A percentile compares a stretch with the other conserved stretches of the same genome.
Conservation (phyloP, 2,329 filamentous ascomycete genomes). For the Elsinoe ampelina region DNA sequence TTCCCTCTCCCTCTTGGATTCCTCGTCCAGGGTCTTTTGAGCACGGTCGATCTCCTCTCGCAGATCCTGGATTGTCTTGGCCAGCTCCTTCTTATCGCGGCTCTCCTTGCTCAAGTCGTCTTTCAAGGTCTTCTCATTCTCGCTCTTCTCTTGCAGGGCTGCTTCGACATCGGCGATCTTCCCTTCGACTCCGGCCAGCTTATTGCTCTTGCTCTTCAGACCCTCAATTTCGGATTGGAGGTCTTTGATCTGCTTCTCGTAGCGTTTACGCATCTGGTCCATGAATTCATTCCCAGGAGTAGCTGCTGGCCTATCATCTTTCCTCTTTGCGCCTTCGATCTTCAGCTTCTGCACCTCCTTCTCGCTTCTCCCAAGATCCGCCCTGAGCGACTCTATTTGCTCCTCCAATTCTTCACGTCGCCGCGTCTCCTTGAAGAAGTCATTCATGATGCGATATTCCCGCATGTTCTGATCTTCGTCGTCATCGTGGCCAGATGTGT, state of each 20-base stretch:
- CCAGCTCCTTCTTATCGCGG: constrained; percentile 24
- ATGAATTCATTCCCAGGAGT: neutral
- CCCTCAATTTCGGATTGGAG: constrained; percentile 20
- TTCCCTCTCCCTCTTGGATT: constrained; percentile 13
- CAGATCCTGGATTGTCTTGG: constrained; percentile 25
- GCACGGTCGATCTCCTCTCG: constrained; percentile 28
- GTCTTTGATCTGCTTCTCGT: constrained; percentile 10
- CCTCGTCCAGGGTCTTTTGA: constrained; percentile 20
- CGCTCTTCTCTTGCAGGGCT: constrained; percentile 22
- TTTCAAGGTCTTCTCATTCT: constrained; percentile 25
- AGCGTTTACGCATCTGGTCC: constrained; percentile 1
- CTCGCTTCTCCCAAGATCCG: constrained; percentile 8
- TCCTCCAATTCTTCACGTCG: constrained; percentile 13
- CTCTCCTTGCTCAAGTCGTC: constrained; percentile 24
- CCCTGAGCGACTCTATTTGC: constrained; percentile 14
- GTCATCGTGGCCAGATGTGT: constrained; percentile 11
- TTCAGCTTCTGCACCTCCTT: constrained; percentile 13
- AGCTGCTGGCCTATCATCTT: neutral
- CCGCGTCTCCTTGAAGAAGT: constrained; percentile 16
- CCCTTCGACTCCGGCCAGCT: constrained; percentile 23
- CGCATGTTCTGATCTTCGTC: constrained; percentile 15
- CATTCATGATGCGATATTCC: constrained; percentile 17
- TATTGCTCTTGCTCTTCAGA: constrained; percentile 20
- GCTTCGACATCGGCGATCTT: constrained; percentile 27
- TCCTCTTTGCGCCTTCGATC: neutral